Evolutionary conservation across 139 green algal genomes (phyloP), one percentile per base, ranked within the genome.

Genomic region (Tetraselmis striata): DNA sequence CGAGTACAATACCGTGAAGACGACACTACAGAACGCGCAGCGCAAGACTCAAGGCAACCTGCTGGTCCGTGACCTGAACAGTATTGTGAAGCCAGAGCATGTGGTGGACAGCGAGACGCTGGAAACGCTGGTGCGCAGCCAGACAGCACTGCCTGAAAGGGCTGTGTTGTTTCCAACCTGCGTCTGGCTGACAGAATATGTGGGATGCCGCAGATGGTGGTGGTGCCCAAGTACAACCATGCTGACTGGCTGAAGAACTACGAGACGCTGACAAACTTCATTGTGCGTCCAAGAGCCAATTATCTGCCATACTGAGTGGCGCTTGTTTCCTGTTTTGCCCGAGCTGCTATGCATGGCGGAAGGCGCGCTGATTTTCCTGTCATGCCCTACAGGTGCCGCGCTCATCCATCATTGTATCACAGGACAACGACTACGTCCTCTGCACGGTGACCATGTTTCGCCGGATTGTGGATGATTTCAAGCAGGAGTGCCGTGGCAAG

Each of bases 61-160:
- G 80, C 91, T 95, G 0, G 94, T 99, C n/a, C 83, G 91, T 18
- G 95, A 98, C 80, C 82, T 98, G 31, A 83, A 24, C 74, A 83
- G 78, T 0, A 59, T 96, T 2, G 89, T 98, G 2, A 91, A 95
- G 81, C 81, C 84, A 0, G 75, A 88, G 59, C 84, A 95, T 79
- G 45, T 98, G 11, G 85, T 98, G 0, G 86, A 94, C 76, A 96
- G 93, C 2, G 97, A 99, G 85, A 97, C 99, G 90, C 82, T 99
- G 30, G 88, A 80, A 30, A 98, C 97, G 0, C 82, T 98, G 32
- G 92, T 67, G 45, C 45, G 45, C 18, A n/a, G n/a, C n/a, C n/a
- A n/a, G n/a, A n/a, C n/a, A n/a, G n/a, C n/a, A n/a, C n/a, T n/a
- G n/a, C n/a, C n/a, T n/a, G n/a, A n/a, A n/a, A n/a, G n/a, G n/a